Evolutionary conservation across 2,329 filamentous ascomycete genomes (phyloP).

Genomic region (Phaeosphaeriaceae sp.): DNA sequence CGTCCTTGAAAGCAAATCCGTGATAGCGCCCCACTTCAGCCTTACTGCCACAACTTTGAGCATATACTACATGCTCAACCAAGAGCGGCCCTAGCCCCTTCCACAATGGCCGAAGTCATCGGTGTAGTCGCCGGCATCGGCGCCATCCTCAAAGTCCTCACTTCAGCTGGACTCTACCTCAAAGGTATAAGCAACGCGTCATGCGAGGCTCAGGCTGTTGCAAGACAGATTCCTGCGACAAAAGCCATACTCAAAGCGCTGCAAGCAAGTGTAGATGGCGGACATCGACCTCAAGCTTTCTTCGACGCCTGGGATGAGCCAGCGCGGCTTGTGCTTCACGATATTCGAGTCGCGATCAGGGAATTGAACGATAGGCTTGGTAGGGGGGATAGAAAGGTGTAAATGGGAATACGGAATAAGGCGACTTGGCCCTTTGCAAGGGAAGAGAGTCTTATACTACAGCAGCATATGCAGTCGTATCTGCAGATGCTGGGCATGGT

Average conservation of each 20-base stretch:
- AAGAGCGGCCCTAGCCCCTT: background rate
- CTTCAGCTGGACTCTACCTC: background rate
- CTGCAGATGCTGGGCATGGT: background rate
- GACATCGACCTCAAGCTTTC: background rate
- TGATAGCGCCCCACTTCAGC: no score
- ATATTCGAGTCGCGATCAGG: background rate
- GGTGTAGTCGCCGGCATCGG: background rate
- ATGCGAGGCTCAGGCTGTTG: background rate
- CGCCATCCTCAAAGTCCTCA: background rate
- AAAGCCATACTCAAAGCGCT: conserved; percentile 4
- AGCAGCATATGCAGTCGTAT: background rate
- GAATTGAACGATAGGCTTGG: background rate
- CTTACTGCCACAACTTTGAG: no score
- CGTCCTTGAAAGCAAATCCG: no score
- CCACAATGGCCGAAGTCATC: conserved; percentile 1
- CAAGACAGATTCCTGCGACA: background rate
- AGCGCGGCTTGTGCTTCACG: background rate
- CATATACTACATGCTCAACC: no score
- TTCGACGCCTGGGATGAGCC: background rate
- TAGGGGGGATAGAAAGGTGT: background rate
- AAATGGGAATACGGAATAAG: background rate
- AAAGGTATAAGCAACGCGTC: background rate
- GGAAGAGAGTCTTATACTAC: background rate
- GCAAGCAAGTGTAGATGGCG: background rate
- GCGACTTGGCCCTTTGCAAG: background rate